Conservation (phyloP, 495 filamentous ascomycete genomes). For the Pseudomonodictys pantanalensis region DNA sequence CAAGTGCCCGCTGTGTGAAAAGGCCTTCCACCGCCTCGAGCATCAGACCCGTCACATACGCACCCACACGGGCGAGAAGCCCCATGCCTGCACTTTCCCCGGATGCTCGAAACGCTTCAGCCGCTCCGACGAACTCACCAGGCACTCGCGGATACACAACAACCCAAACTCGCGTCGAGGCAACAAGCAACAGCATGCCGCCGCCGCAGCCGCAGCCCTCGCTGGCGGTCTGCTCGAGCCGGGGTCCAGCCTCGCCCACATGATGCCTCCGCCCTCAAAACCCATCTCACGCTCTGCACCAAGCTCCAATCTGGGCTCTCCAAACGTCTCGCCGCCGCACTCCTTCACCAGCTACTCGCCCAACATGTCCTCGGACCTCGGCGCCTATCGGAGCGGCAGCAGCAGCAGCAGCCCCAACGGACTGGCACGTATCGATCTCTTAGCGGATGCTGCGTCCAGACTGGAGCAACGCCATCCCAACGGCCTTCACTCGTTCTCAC, state of each 20-base stretch:
- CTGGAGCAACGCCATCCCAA: conserved; percentile 63
- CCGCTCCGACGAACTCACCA: conserved; percentile 91
- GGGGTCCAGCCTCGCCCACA: conserved; percentile 53
- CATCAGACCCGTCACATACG: conserved; percentile 97
- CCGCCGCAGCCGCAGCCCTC: conserved; percentile 51
- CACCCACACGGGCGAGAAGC: conserved; percentile 98
- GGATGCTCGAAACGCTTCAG: conserved; percentile 98
- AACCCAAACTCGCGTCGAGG: conserved; percentile 95
- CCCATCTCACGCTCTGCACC: conserved; percentile 83
- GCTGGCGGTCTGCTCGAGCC: conserved; percentile 47
- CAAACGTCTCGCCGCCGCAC: conserved; percentile 93
- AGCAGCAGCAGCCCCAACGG: conserved; percentile 44
- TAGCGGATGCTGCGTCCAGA: conserved; percentile 87
- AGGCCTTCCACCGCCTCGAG: conserved; percentile 97
- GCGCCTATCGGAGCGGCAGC: conserved; percentile 55
- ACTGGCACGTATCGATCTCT: conserved; percentile 66
- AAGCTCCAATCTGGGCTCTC: conserved; percentile 80
- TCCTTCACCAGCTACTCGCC: conserved; percentile 75
- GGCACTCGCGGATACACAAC: conserved; percentile 97
- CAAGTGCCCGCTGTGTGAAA: conserved; percentile 97
- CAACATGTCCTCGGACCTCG: conserved; percentile 59
- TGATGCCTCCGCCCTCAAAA: conserved; percentile 78
- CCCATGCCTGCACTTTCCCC: conserved; percentile 88
- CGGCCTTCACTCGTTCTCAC: conserved; percentile 31
- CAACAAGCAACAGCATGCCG: conserved; percentile 65